Percentiles rank a stretch among this genome's conserved stretches.
Conservation (phyloP, 345 rosid genomes). For the Populus tremula region DNA sequence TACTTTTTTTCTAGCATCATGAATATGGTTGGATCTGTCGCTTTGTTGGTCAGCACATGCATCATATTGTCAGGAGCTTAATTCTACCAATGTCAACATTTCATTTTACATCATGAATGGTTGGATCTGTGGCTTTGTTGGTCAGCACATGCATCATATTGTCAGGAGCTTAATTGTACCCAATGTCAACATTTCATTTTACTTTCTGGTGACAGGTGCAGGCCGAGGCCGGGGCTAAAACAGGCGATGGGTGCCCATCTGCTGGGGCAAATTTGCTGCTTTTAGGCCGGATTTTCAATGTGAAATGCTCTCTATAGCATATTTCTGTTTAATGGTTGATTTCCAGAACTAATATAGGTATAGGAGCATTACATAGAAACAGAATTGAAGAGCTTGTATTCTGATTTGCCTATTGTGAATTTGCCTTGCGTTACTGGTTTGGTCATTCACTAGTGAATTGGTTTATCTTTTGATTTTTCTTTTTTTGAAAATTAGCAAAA, state of each 20-base stretch:
- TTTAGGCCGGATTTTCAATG: constrained; percentile 25
- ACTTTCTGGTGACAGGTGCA: constrained; percentile 31
- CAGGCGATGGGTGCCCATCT: neutral
- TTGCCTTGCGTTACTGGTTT: neutral
- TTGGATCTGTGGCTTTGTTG: neutral
- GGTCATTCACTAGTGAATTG: neutral
- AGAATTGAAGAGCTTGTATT: neutral
- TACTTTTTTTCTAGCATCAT: neutral
- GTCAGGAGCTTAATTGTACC: neutral
- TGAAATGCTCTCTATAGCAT: constrained; percentile 7
- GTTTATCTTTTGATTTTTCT: neutral
- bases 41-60: neutral
- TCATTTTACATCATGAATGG: neutral
- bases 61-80: neutral
- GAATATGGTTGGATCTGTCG: neutral
- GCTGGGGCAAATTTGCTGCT: constrained; percentile 24
- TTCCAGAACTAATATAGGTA: constrained; percentile 5
- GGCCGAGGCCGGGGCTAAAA: constrained; percentile 59
- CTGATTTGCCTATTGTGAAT: neutral
- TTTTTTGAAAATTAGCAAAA: too few species aligned
- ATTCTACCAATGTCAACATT: neutral
- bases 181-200: neutral
- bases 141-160: neutral
- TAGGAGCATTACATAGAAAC: neutral
- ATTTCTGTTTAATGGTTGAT: neutral